Percentiles rank a stretch among this genome's conserved stretches.
phyloP scores from a whole-genome alignment of 169 alveolate species.

The Plasmodium gaboni region DNA sequence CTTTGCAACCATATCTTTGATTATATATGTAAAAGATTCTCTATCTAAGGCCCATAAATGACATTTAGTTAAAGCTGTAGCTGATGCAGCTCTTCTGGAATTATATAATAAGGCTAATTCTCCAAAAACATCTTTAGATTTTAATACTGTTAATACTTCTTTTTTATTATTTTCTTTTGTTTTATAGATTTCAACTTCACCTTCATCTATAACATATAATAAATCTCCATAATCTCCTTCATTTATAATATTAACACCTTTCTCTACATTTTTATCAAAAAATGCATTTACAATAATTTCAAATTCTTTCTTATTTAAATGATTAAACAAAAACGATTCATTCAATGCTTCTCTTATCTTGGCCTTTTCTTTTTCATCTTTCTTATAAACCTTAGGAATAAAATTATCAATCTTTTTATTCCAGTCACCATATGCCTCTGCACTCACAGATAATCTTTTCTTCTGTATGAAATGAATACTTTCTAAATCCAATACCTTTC shows the following conservation, averaged over 20 bases:
- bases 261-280: slow-evolving; percentile 86
- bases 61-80: slow-evolving; percentile 91
- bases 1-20: slow-evolving; percentile 94
- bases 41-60: slow-evolving; percentile 94
- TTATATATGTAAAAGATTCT: slow-evolving; percentile 95
- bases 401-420: slow-evolving; percentile 90
- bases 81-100: slow-evolving; percentile 97
- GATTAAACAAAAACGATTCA: slow-evolving; percentile 87
- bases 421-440: slow-evolving; percentile 95
- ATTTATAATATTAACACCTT: slow-evolving; percentile 89
- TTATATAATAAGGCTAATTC: slow-evolving; percentile 97
- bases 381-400: slow-evolving; percentile 87
- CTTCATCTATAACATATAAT: slow-evolving; percentile 92
- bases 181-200: slow-evolving; percentile 92
- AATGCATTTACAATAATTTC: slow-evolving; percentile 91
- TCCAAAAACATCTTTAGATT: slow-evolving; percentile 96
- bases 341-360: slow-evolving; percentile 85
- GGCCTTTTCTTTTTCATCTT: slow-evolving; percentile 85
- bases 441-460: slow-evolving; percentile 83
- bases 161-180: slow-evolving; percentile 84
- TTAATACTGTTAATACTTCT: slow-evolving; percentile 81
- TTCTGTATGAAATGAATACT: background rate
- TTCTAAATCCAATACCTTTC: slow-evolving; percentile 15
- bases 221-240: slow-evolving; percentile 98
- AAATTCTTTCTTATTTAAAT: slow-evolving; percentile 87